These are phyloP conservation scores for Aspergillus ustus DNA, from an alignment of 2,329 filamentous ascomycete genomes.

Conservation along the genomic window DNA sequence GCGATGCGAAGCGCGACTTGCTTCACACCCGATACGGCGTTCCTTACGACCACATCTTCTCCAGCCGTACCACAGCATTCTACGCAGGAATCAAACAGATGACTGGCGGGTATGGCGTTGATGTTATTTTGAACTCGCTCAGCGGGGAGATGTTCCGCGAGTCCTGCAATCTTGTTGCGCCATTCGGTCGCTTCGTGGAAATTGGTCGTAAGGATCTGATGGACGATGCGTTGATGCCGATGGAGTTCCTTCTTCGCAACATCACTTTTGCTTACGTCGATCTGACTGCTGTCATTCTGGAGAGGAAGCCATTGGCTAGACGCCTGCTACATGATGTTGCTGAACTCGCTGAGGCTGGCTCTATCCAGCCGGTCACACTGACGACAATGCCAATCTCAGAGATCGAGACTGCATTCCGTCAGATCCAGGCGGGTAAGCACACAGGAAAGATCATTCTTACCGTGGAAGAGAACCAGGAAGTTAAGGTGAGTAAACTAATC, in stretches of 20 bases:
- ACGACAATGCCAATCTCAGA: slow-evolving; percentile 33
- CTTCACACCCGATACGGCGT: slow-evolving; percentile 31
- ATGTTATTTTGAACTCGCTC: slow-evolving; percentile 35
- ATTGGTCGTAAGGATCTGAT: slow-evolving; percentile 19
- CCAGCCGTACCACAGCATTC: slow-evolving; percentile 33
- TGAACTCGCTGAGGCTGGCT: slow-evolving; percentile 19
- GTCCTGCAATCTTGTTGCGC: slow-evolving; percentile 33
- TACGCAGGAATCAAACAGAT: slow-evolving; percentile 23
- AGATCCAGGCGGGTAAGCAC: slow-evolving; percentile 41
- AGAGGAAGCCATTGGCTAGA: not conserved
- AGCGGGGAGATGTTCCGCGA: slow-evolving; percentile 31
- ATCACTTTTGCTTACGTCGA: slow-evolving; percentile 20
- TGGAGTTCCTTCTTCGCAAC: slow-evolving; percentile 22
- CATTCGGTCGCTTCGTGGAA: slow-evolving; percentile 35
- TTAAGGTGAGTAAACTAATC: slow-evolving; percentile 6
- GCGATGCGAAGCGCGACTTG: slow-evolving; percentile 31
- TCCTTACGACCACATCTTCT: slow-evolving; percentile 32
- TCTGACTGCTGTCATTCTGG: slow-evolving; percentile 6
- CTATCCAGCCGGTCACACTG: slow-evolving; percentile 36
- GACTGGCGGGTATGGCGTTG: slow-evolving; percentile 31
- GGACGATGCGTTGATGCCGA: slow-evolving; percentile 20
- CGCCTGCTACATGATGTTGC: slow-evolving; percentile 11
- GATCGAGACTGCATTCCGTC: slow-evolving; percentile 33
- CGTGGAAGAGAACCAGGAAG: slow-evolving; percentile 11
- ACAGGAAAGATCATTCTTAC: slow-evolving; percentile 45